Conservation (phyloP, 257 asterid species). For the Scutellaria barbata region DNA sequence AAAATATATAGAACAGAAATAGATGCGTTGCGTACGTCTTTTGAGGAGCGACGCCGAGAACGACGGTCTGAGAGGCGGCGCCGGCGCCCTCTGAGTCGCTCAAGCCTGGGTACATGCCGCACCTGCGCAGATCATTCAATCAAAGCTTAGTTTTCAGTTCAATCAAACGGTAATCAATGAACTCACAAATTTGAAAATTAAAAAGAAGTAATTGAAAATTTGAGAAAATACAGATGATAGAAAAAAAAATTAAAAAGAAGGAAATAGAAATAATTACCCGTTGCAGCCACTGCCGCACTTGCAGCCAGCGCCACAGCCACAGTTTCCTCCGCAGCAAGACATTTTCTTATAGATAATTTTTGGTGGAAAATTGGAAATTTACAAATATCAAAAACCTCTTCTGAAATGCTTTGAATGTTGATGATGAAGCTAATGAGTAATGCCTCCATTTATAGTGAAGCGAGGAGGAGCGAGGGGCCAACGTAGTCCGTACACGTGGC, state of each 20-base stretch:
- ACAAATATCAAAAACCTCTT: no score
- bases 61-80: conserved; percentile 50
- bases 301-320: conserved; percentile 74
- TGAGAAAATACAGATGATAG: no score
- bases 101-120: conserved; percentile 76
- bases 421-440: background rate
- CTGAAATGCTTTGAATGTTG: background rate
- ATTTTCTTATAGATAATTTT: conserved; percentile 29
- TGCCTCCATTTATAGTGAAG: conserved; percentile 43
- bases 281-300: conserved; percentile 70
- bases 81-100: conserved; percentile 53
- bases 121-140: conserved; percentile 46
- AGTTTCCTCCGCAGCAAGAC: conserved; percentile 82
- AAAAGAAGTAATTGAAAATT: no score
- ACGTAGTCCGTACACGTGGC: conserved; percentile 60
- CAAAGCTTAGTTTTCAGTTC: no score
- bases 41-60: conserved; percentile 73
- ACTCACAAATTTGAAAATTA: no score
- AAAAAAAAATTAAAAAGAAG: background rate
- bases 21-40: conserved; percentile 46
- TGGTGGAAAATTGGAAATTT: background rate
- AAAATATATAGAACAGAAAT: background rate
- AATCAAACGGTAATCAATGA: no score
- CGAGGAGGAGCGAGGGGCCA: background rate
- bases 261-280: conserved; percentile 45